These are phyloP conservation scores for Penicillium sp. DNA, from an alignment of 2,329 filamentous ascomycete genomes.

Conservation along the genomic window DNA sequence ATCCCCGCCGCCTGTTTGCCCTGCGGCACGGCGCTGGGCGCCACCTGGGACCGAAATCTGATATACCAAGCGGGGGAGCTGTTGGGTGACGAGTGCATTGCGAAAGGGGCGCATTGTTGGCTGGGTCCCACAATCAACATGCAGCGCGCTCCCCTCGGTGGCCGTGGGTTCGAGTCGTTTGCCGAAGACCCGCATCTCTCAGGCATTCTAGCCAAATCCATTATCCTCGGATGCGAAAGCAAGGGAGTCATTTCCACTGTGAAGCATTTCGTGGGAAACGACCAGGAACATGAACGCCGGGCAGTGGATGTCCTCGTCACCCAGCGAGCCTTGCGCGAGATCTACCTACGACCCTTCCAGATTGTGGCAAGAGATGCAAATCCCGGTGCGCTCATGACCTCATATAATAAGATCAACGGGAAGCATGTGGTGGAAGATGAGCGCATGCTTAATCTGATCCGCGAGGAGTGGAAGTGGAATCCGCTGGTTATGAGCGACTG, in stretches of 20 bases:
- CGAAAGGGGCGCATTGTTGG: conserved; percentile 58
- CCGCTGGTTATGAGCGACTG: conserved; percentile 37
- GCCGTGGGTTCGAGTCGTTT: conserved; percentile 28
- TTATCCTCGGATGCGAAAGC: conserved; percentile 64
- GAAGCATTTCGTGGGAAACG: conserved; percentile 54
- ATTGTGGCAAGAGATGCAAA: conserved; percentile 53
- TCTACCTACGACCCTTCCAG: conserved; percentile 59
- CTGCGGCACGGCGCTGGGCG: conserved; percentile 56
- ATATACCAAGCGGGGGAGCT: conserved; percentile 59
- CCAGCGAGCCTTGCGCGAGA: conserved; percentile 54
- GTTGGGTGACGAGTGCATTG: conserved; percentile 63
- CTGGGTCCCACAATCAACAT: conserved; percentile 64
- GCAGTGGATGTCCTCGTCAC: conserved; percentile 32
- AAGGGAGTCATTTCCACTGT: conserved; percentile 68
- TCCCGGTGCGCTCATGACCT: conserved; percentile 53
- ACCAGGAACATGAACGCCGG: conserved; percentile 34
- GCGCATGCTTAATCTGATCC: conserved; percentile 29
- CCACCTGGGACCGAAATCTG: conserved; percentile 57
- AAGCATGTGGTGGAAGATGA: conserved; percentile 32
- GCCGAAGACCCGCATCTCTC: conserved; percentile 27
- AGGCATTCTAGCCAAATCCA: conserved; percentile 18
- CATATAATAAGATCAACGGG: conserved; percentile 54
- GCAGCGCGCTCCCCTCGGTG: conserved; percentile 51
- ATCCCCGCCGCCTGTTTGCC: conserved; percentile 60
- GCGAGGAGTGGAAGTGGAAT: conserved; percentile 35